A percentile compares a stretch with the other conserved stretches of the same genome.
These are phyloP conservation scores for Alternaria viburni DNA, from an alignment of 2,329 filamentous ascomycete species.

Conservation along the genomic window DNA sequence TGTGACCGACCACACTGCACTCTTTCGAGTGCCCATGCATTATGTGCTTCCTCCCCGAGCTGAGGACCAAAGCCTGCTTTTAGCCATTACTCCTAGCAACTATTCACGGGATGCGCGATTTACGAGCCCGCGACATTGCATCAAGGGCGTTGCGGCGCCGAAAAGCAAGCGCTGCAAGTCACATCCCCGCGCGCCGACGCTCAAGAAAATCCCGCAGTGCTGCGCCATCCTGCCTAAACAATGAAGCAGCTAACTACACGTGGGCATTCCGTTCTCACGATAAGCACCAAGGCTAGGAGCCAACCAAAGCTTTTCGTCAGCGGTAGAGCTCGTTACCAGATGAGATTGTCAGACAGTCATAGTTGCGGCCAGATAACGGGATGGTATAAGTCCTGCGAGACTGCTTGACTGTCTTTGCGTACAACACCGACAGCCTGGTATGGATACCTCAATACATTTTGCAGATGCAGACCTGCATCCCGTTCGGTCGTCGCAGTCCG, in stretches of 20 bases:
- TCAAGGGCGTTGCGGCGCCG: background rate
- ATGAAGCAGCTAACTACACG: conserved; percentile 18
- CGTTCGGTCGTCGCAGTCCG: conserved; percentile 13
- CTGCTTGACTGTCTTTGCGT: background rate
- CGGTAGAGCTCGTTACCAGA: conserved; percentile 27
- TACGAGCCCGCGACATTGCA: background rate
- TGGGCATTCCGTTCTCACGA: conserved; percentile 18
- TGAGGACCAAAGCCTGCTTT: background rate
- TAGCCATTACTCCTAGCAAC: background rate
- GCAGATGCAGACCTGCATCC: conserved; percentile 14
- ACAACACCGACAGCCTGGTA: conserved; percentile 5
- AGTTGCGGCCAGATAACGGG: conserved; percentile 16
- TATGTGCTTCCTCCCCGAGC: background rate
- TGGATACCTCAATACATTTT: conserved; percentile 37
- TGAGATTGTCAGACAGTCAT: conserved; percentile 21
- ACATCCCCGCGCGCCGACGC: background rate
- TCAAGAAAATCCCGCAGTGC: conserved; percentile 13
- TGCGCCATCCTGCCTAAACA: conserved; percentile 16
- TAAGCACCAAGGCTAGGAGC: conserved; percentile 23
- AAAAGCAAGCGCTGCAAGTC: background rate
- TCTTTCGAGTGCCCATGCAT: background rate
- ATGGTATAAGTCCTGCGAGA: conserved; percentile 20
- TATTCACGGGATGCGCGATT: background rate
- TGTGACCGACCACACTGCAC: background rate
- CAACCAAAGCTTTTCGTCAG: conserved; percentile 23